phyloP scores from a whole-genome alignment of 2,329 filamentous ascomycete species.

The Biscogniauxia marginata region DNA sequence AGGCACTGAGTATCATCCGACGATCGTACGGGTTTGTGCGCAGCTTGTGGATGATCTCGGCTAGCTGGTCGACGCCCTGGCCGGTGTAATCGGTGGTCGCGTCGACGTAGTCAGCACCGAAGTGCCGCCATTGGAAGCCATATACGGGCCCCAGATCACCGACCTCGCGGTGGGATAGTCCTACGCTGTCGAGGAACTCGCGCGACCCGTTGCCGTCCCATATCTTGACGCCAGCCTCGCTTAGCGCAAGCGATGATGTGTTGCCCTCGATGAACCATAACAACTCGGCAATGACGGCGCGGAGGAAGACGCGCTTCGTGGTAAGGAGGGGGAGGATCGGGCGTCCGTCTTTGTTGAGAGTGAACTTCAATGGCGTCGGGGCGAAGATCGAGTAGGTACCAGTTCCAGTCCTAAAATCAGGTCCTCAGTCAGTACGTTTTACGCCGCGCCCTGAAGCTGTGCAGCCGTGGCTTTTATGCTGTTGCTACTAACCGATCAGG shows the following conservation, averaged over 20 bases:
- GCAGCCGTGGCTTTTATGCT: slow-evolving; percentile 2
- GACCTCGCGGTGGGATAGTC: slow-evolving; percentile 74
- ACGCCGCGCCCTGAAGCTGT: slow-evolving; percentile 6
- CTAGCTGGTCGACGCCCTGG: slow-evolving; percentile 89
- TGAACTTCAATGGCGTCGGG: slow-evolving; percentile 82
- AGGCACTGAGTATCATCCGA: slow-evolving; percentile 85
- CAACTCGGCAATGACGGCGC: slow-evolving; percentile 86
- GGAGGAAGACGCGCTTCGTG: slow-evolving; percentile 93
- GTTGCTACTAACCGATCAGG: slow-evolving; percentile 66
- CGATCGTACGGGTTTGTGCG: slow-evolving; percentile 82
- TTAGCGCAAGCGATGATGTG: slow-evolving; percentile 77
- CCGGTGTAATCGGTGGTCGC: slow-evolving; percentile 78
- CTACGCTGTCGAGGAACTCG: slow-evolving; percentile 82
- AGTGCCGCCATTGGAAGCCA: slow-evolving; percentile 98
- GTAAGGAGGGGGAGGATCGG: slow-evolving; percentile 89
- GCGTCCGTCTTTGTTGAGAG: slow-evolving; percentile 60
- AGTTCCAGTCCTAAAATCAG: slow-evolving; percentile 71
- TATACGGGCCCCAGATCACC: slow-evolving; percentile 96
- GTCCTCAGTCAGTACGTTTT: not conserved
- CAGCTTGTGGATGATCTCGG: slow-evolving; percentile 85
- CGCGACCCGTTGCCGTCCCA: slow-evolving; percentile 98
- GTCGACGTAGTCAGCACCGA: slow-evolving; percentile 86
- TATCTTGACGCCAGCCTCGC: slow-evolving; percentile 83
- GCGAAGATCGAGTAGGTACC: slow-evolving; percentile 90
- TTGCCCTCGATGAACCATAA: slow-evolving; percentile 91